Percentiles rank a stretch among this genome's conserved stretches.
Evolutionary conservation across 2,329 filamentous ascomycete species (phyloP).

Genomic region (Aspergillus felis): DNA sequence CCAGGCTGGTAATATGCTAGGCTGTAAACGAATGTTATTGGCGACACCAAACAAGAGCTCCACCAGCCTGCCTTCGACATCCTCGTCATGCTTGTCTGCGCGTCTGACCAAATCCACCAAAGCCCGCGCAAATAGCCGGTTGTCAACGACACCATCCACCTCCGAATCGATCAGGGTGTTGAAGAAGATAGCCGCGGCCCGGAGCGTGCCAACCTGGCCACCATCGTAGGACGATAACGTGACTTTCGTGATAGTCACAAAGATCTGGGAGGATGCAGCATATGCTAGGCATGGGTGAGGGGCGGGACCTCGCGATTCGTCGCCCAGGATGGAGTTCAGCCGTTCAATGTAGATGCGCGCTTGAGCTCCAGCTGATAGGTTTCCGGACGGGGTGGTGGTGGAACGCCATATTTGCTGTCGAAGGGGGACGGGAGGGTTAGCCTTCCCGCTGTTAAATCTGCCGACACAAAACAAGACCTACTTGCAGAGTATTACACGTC

Average conservation of each 20-base stretch:
- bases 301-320: slow-evolving; percentile 81
- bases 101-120: slow-evolving; percentile 81
- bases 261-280: slow-evolving; percentile 80
- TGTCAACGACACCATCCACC: slow-evolving; percentile 90
- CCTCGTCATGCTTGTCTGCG: slow-evolving; percentile 62
- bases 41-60: slow-evolving; percentile 94
- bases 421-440: neutral
- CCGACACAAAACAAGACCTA: slow-evolving; percentile 21
- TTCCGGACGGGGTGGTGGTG: slow-evolving; percentile 47
- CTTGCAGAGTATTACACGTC: slow-evolving; percentile 57
- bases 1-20: slow-evolving; percentile 84
- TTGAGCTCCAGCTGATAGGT: slow-evolving; percentile 49
- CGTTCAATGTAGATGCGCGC: slow-evolving; percentile 53
- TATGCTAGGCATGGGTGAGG: slow-evolving; percentile 91
- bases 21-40: slow-evolving; percentile 89
- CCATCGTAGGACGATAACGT: slow-evolving; percentile 81
- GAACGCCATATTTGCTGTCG: slow-evolving; percentile 59
- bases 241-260: slow-evolving; percentile 83
- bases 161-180: slow-evolving; percentile 92
- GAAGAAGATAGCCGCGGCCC: slow-evolving; percentile 80
- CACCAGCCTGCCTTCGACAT: slow-evolving; percentile 83
- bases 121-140: slow-evolving; percentile 76
- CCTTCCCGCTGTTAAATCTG: neutral
- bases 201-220: slow-evolving; percentile 60
- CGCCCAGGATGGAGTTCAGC: slow-evolving; percentile 67